These are phyloP conservation scores for Vachellia collinsii DNA, from an alignment of 306 rosid genomes.

Conservation along the genomic window DNA sequence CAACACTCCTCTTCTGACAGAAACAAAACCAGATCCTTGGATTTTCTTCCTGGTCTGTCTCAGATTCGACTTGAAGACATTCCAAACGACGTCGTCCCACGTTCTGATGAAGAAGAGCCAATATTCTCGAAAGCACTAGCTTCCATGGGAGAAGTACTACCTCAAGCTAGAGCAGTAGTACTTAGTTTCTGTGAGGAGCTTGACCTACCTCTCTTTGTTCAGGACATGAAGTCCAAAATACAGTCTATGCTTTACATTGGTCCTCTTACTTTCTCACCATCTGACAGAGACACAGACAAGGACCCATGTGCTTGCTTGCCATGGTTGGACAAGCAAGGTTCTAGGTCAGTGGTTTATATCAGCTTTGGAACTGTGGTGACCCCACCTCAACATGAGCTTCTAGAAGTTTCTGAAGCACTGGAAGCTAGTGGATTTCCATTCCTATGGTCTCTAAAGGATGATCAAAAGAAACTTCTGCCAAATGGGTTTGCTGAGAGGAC, in stretches of 20 bases:
- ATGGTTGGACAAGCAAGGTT: conserved; percentile 12
- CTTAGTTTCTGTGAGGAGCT: conserved; percentile 18
- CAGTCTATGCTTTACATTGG: conserved; percentile 38
- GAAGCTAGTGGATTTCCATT: not conserved
- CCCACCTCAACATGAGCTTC: conserved; percentile 8
- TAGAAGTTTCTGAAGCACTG: conserved; percentile 2
- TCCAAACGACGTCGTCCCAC: conserved; percentile 15
- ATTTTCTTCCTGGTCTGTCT: conserved; percentile 46
- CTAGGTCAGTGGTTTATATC: conserved; percentile 22
- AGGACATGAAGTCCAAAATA: conserved; percentile 39
- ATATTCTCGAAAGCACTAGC: conserved; percentile 21
- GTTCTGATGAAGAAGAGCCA: not conserved
- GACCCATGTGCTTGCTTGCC: conserved; percentile 24
- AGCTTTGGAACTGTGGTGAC: conserved; percentile 18
- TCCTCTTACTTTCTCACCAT: not conserved
- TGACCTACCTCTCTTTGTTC: conserved; percentile 7
- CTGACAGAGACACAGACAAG: not conserved
- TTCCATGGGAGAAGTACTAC: conserved; percentile 29
- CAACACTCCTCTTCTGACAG: not conserved
- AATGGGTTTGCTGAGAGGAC: conserved; percentile 39
- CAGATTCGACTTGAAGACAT: conserved; percentile 31
- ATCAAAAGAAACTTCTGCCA: conserved; percentile 3
- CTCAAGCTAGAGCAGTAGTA: conserved; percentile 39
- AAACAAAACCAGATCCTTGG: conserved; percentile 25
- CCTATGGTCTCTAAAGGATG: conserved; percentile 1